Evolutionary conservation across 345 rosid species (phyloP).

Genomic region (Geranium brycei): DNA sequence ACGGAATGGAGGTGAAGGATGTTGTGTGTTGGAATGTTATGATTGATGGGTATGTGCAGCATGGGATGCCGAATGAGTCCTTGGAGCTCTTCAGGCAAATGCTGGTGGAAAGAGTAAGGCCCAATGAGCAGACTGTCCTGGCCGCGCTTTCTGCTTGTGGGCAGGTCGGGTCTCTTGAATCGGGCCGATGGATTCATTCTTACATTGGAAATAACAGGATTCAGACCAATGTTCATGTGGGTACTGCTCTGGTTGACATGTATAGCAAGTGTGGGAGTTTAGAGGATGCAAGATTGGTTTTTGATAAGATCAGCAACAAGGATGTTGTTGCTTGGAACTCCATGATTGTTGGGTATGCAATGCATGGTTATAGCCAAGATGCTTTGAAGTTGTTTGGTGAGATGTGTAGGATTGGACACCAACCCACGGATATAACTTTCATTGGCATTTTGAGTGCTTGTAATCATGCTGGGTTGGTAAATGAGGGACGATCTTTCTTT

Average conservation of each 20-base stretch:
- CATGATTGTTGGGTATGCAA: conserved; percentile 51
- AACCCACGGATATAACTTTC: conserved; percentile 50
- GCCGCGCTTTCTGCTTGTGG: conserved; percentile 58
- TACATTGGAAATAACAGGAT: conserved; percentile 24
- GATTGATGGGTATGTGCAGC: conserved; percentile 54
- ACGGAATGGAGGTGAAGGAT: conserved; percentile 40
- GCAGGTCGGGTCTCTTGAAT: conserved; percentile 62
- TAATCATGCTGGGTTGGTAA: conserved; percentile 57
- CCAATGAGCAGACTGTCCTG: conserved; percentile 45
- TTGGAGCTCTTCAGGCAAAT: conserved; percentile 38
- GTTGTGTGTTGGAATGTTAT: conserved; percentile 66
- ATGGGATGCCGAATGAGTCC: conserved; percentile 33
- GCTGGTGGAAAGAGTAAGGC: conserved; percentile 29
- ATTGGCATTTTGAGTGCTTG: conserved; percentile 54
- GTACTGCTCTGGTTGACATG: conserved; percentile 58
- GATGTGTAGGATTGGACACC: conserved; percentile 30
- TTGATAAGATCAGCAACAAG: conserved; percentile 13
- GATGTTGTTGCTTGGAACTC: conserved; percentile 64
- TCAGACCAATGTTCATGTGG: conserved; percentile 25
- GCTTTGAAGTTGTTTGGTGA: conserved; percentile 38
- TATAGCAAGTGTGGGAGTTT: conserved; percentile 71
- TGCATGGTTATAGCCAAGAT: conserved; percentile 49
- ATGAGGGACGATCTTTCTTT: conserved; percentile 45
- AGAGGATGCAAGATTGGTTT: conserved; percentile 31
- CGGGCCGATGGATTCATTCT: conserved; percentile 68